phyloP scores from a whole-genome alignment of 2,329 filamentous ascomycete species.

The Fusarium pseudocircinatum region DNA sequence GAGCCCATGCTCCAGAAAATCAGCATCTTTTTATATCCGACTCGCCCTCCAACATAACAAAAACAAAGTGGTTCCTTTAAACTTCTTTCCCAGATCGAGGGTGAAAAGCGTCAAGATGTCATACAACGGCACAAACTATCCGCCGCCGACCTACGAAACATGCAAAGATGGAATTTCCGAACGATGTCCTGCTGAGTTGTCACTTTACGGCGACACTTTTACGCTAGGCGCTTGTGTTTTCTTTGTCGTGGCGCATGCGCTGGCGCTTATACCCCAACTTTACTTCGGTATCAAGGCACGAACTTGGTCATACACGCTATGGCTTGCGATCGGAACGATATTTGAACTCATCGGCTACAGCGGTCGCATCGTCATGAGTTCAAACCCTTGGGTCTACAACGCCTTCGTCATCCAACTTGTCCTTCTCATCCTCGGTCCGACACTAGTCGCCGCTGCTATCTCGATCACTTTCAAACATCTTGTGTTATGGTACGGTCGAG shows the following conservation, averaged over 20 bases:
- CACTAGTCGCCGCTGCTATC: slow-evolving; percentile 55
- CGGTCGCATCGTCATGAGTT: slow-evolving; percentile 52
- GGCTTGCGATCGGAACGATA: slow-evolving; percentile 49
- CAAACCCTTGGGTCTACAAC: slow-evolving; percentile 53
- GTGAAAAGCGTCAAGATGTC: slow-evolving; percentile 3
- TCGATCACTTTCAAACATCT: slow-evolving; percentile 58
- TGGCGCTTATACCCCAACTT: slow-evolving; percentile 48
- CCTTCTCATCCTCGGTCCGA: slow-evolving; percentile 53
- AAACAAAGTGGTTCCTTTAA: not conserved
- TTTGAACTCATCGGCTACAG: slow-evolving; percentile 55
- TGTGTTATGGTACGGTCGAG: slow-evolving; percentile 52
- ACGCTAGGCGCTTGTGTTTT: slow-evolving; percentile 41
- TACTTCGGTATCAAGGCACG: slow-evolving; percentile 47
- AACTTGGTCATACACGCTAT: slow-evolving; percentile 52
- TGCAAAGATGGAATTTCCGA: slow-evolving; percentile 21
- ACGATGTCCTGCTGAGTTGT: slow-evolving; percentile 35
- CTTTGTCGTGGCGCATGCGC: slow-evolving; percentile 49
- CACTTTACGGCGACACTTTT: slow-evolving; percentile 41
- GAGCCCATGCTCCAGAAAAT: not conserved
- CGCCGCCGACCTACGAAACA: slow-evolving; percentile 18
- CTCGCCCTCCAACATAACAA: not conserved
- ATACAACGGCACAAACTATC: slow-evolving; percentile 3
- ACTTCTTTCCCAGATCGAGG: not conserved
- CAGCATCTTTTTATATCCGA: not conserved
- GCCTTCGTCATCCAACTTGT: slow-evolving; percentile 55